A percentile compares a stretch with the other conserved stretches of the same genome.
phyloP scores from a whole-genome alignment of 2,329 filamentous ascomycete species.

The Phyllosticta citribraziliensis region DNA sequence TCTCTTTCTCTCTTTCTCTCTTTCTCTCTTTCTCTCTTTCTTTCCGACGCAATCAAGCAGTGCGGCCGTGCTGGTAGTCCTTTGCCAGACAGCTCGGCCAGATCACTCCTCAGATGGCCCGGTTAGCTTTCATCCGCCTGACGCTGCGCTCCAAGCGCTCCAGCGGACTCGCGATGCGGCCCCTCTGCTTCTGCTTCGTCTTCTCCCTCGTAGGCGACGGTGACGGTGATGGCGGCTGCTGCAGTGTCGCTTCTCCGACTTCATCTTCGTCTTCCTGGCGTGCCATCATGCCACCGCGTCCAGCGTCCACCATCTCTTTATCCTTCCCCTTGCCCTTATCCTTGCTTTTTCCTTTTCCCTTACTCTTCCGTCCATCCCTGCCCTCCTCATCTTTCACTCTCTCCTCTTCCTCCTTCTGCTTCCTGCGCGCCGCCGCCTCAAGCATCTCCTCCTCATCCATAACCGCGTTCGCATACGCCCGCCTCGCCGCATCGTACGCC shows the following conservation, averaged over 20 bases:
- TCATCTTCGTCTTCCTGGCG: neutral
- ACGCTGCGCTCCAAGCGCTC: neutral
- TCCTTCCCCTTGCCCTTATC: too few relatives aligned
- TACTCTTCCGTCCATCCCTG: too few relatives aligned
- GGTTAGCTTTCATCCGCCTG: neutral
- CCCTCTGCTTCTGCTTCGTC: neutral
- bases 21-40: too few relatives aligned
- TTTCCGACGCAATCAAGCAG: too few relatives aligned
- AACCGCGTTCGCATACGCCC: neutral
- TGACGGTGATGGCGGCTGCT: too few relatives aligned
- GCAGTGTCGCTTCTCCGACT: neutral
- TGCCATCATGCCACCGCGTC: neutral
- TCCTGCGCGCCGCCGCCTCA: neutral
- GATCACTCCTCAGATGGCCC: neutral
- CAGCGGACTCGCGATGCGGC: neutral
- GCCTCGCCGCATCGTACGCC: neutral
- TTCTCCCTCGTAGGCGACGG: neutral
- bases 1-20: too few relatives aligned
- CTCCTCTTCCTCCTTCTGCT: neutral
- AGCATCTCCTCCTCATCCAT: neutral
- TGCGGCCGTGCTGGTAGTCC: too few relatives aligned
- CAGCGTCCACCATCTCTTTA: neutral
- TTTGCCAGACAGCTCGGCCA: too few relatives aligned
- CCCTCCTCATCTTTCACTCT: too few relatives aligned
- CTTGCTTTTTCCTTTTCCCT: too few relatives aligned